A percentile compares a stretch with the other conserved stretches of the same genome.
These are phyloP conservation scores for Suillus cothurnatus DNA, from an alignment of 768 basidiomycete species.

Conservation along the genomic window DNA sequence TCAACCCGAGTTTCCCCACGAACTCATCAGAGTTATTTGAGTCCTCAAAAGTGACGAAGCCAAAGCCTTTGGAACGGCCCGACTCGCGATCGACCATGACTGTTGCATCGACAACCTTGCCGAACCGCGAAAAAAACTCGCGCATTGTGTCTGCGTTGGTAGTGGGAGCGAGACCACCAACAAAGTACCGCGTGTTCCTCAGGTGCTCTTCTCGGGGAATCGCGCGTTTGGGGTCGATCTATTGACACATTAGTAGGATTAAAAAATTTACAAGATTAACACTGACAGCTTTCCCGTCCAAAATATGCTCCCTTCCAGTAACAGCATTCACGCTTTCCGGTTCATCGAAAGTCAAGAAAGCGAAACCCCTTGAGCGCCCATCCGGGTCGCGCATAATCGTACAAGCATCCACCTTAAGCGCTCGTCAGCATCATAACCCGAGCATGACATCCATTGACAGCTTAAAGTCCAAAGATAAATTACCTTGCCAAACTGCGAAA, in stretches of 20 bases:
- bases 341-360: constrained; percentile 82
- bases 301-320: constrained; percentile 62
- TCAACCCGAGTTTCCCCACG: constrained; percentile 65
- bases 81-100: constrained; percentile 86
- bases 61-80: constrained; percentile 78
- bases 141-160: constrained; percentile 75
- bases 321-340: constrained; percentile 64
- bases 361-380: constrained; percentile 80
- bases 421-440: constrained; percentile 16
- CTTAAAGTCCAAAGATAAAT: constrained; percentile 14
- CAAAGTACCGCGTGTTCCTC: constrained; percentile 77
- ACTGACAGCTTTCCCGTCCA: constrained; percentile 80
- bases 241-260: constrained; percentile 9
- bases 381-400: constrained; percentile 84
- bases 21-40: constrained; percentile 63
- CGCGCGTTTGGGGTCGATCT: constrained; percentile 90
- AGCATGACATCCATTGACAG: background rate
- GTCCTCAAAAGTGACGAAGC: constrained; percentile 82
- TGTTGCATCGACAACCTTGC: constrained; percentile 81
- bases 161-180: constrained; percentile 69
- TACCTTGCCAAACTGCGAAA: constrained; percentile 79
- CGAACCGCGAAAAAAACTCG: constrained; percentile 69
- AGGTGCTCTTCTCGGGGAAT: constrained; percentile 83
- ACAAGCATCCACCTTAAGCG: constrained; percentile 67
- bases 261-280: background rate